Base-by-base conservation (phyloP, 495 filamentous ascomycete species). In the Astrocystis sublimbata region DNA sequence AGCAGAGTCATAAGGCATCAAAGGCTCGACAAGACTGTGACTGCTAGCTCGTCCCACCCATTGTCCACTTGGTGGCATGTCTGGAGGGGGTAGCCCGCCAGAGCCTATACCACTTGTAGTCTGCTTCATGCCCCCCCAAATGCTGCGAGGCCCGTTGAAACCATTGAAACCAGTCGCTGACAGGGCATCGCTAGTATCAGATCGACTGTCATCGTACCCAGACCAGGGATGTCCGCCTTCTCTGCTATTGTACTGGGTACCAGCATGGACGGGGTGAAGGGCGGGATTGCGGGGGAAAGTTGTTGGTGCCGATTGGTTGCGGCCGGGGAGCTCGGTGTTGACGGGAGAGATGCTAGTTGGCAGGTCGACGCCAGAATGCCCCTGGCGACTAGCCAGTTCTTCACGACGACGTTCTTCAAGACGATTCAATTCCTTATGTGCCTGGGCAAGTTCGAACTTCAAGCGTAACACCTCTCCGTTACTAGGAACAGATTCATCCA, bases 321-420 rank as follows among this genome's bases (percentile, higher is more conserved):
- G 62, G 2, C 67, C 23, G 7, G 68, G 36, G 53, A 73, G 75
- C 10, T 74, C 75, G 31, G 50, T 45, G 36, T 78, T 74, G 1
- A 66, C 31, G 10, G 68, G 68, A 61, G 85, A 80, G 10, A 60
- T 61, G 26, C 62, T 55, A 33, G 36, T 47, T 13, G 58, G 24
- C 26, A 53, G 30, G 45, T 75, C 60, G 42, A 64, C 40, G 70
- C 68, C 45, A 66, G 67, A 47, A 86, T 86, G 68, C 86, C 26
- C 28, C 6, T 66, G 85, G 43, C 91, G 90, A 9, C 81, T 89
- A 26, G 88, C 82, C 57, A 97, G 83, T 73, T 97, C 92, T 60
- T 92, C 85, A 62, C 92, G 91, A 74, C 96, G 89, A 17, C 86
- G 81, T 60, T 92, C 85, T 62, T 92, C 91, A 74, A 96, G 89